Evolutionary conservation across 495 filamentous ascomycete species (phyloP).

Genomic region (Aspergillus baeticus): DNA sequence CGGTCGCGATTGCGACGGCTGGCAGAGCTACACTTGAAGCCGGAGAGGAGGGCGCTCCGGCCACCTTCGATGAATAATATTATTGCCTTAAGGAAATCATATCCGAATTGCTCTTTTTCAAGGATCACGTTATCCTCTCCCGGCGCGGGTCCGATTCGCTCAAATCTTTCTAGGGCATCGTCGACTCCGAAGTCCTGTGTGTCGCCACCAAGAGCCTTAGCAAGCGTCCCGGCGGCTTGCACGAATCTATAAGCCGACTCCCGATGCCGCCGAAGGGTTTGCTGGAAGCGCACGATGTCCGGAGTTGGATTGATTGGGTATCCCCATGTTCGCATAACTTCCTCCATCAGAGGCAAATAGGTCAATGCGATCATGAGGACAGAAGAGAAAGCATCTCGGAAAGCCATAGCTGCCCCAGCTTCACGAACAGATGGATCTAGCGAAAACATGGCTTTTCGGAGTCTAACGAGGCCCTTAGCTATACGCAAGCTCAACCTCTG

Average conservation of each 20-base stretch:
- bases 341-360: constrained; percentile 54
- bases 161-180: constrained; percentile 37
- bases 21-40: constrained; percentile 48
- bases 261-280: constrained; percentile 56
- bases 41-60: constrained; percentile 47
- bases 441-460: constrained; percentile 59
- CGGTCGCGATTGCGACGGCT: constrained; percentile 36
- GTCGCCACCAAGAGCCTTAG: constrained; percentile 52
- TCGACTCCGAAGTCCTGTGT: constrained; percentile 32
- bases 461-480: constrained; percentile 53
- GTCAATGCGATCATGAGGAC: constrained; percentile 48
- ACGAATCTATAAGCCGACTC: constrained; percentile 62
- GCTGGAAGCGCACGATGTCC: constrained; percentile 53
- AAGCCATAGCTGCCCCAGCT: constrained; percentile 29
- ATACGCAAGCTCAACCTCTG: constrained; percentile 54
- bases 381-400: constrained; percentile 44
- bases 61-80: constrained; percentile 62
- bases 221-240: constrained; percentile 64
- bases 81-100: constrained; percentile 66
- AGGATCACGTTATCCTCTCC: constrained; percentile 44
- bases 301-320: constrained; percentile 58
- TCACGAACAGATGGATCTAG: constrained; percentile 37
- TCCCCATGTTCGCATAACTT: constrained; percentile 53
- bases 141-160: constrained; percentile 44
- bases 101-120: constrained; percentile 51